A percentile compares a stretch with the other conserved stretches of the same genome.
Conservation (phyloP, 2,329 filamentous ascomycete genomes). For the Elsinoe ampelina region DNA sequence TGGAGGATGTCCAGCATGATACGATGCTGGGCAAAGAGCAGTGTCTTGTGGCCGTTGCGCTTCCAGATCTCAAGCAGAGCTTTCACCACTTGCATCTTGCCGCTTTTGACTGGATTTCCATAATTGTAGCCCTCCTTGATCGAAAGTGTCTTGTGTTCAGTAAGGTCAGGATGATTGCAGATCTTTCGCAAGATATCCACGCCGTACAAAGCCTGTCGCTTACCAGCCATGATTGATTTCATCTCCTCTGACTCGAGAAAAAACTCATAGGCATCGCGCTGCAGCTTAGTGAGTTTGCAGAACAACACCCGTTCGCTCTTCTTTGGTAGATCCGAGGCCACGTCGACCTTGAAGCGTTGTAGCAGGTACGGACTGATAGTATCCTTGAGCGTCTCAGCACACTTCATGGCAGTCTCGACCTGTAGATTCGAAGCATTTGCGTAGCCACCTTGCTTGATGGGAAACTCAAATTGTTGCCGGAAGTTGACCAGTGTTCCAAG, state of each 20-base stretch:
- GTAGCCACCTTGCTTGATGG: constrained; percentile 87
- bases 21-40: constrained; percentile 85
- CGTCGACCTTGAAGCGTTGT: constrained; percentile 86
- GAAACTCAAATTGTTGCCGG: constrained; percentile 82
- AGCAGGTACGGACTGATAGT: constrained; percentile 88
- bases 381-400: constrained; percentile 86
- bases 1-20: constrained; percentile 96
- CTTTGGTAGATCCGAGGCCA: constrained; percentile 84
- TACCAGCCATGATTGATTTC: constrained; percentile 65
- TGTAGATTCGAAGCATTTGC: constrained; percentile 90
- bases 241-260: constrained; percentile 81
- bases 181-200: constrained; percentile 92
- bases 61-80: constrained; percentile 83
- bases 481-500: constrained; percentile 87
- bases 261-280: constrained; percentile 68
- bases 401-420: constrained; percentile 88
- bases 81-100: constrained; percentile 93
- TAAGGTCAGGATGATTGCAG: constrained; percentile 90
- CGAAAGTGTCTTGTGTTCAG: constrained; percentile 54
- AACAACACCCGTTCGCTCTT: constrained; percentile 96
- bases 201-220: constrained; percentile 72
- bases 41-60: constrained; percentile 81
- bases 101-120: constrained; percentile 69
- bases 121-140: constrained; percentile 62
- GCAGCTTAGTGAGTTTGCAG: constrained; percentile 75